Conservation (phyloP, 208 protist genomes). For the Trypanosoma brucei region DNA sequence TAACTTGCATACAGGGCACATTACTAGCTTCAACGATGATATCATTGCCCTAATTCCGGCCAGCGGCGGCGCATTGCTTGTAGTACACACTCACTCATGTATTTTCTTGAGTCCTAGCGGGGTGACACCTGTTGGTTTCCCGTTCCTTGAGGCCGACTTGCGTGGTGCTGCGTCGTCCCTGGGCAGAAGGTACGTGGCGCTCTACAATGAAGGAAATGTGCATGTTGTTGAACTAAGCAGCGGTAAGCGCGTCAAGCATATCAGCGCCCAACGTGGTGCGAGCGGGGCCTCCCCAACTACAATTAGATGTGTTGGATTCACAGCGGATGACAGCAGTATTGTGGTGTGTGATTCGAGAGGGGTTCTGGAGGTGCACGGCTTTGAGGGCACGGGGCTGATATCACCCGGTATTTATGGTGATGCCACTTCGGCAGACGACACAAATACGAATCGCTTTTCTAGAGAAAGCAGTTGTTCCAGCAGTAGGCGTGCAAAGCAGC, state of each 20-base stretch:
- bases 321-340: slow-evolving; percentile 7
- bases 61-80: slow-evolving; percentile 2
- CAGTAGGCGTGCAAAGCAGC: slow-evolving; percentile 32
- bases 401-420: slow-evolving; percentile 11
- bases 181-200: slow-evolving; percentile 3
- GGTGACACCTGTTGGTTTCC: slow-evolving; percentile 5
- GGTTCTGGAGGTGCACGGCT: slow-evolving; percentile 11
- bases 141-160: not conserved
- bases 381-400: slow-evolving; percentile 1
- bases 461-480: slow-evolving; percentile 10
- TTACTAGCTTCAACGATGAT: slow-evolving; percentile 5
- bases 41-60: slow-evolving; percentile 12
- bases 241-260: not conserved
- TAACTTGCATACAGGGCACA: slow-evolving; percentile 11
- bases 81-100: slow-evolving; percentile 12
- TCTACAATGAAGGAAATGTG: slow-evolving; percentile 8
- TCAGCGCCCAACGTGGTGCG: slow-evolving; percentile 1
- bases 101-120: slow-evolving; percentile 8
- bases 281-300: slow-evolving; percentile 1
- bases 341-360: slow-evolving; percentile 25
- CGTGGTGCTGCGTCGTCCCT: slow-evolving; percentile 6
- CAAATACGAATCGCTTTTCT: not conserved
- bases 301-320: slow-evolving; percentile 27
- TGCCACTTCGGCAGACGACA: not conserved
- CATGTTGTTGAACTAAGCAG: slow-evolving; percentile 5